phyloP scores from a whole-genome alignment of 441 rosid species.

The Omphalea diandra region DNA sequence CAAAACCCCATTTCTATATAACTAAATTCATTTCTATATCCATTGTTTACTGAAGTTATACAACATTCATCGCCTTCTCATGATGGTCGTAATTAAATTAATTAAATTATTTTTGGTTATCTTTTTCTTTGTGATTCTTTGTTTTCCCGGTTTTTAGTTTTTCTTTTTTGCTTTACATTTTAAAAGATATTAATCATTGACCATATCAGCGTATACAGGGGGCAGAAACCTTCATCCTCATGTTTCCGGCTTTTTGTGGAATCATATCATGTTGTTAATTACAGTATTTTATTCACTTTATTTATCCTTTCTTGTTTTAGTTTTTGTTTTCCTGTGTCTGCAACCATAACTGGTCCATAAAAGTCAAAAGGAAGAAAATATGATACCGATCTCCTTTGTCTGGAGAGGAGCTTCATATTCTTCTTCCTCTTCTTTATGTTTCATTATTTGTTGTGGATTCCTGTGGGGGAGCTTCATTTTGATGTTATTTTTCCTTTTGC shows the following conservation, averaged over 20 bases:
- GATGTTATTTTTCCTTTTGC: too few species aligned
- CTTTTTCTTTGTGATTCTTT: background rate
- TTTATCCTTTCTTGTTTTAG: background rate
- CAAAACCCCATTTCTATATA: constrained; percentile 23
- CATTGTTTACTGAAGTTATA: constrained; percentile 20
- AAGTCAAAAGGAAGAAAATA: constrained; percentile 18
- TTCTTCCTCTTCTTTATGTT: too few species aligned
- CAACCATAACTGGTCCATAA: constrained; percentile 3
- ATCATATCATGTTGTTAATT: constrained; percentile 18
- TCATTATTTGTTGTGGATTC: too few species aligned
- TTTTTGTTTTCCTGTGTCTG: constrained; percentile 12
- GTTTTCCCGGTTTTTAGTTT: background rate
- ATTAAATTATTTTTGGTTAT: background rate
- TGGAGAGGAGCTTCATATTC: too few species aligned
- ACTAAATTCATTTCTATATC: background rate
- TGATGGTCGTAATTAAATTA: constrained; percentile 5
- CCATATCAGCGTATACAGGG: background rate
- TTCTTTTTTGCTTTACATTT: background rate
- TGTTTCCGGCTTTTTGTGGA: constrained; percentile 20
- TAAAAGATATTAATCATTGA: constrained; percentile 15
- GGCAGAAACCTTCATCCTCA: constrained; percentile 8
- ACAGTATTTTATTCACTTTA: constrained; percentile 5
- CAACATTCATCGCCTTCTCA: constrained; percentile 14
- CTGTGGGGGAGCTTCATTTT: too few species aligned
- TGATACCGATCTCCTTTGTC: too few species aligned